Percentiles rank a stretch among this genome's conserved stretches.
Conservation (phyloP, 106 monocot species). For the Iris macrosiphon region DNA sequence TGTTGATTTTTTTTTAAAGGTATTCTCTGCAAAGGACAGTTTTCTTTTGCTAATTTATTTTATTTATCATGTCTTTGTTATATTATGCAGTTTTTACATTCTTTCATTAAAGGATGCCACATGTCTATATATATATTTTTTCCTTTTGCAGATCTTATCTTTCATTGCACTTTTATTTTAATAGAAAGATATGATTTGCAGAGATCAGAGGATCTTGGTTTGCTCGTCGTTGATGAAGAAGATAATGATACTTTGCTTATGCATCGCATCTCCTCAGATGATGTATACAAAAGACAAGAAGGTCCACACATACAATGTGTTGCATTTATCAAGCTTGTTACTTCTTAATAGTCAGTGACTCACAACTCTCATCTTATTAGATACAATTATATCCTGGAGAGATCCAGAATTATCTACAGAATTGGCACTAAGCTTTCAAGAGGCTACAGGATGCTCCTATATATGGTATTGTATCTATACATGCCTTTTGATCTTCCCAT, state of each 20-base stretch:
- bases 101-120: too few species aligned
- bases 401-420: slow-evolving; percentile 63
- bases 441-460: slow-evolving; percentile 78
- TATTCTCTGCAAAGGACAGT: too few species aligned
- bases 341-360: neutral
- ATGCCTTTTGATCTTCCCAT: too few species aligned
- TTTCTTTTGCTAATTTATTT: too few species aligned
- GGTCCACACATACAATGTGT: slow-evolving; percentile 35
- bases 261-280: slow-evolving; percentile 65
- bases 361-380: slow-evolving; percentile 18
- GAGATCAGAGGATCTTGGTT: slow-evolving; percentile 70
- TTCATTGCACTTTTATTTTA: neutral
- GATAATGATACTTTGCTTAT: slow-evolving; percentile 68
- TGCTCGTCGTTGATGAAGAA: slow-evolving; percentile 81
- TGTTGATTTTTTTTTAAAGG: too few species aligned
- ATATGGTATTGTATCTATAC: slow-evolving; percentile 47
- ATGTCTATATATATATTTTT: too few species aligned
- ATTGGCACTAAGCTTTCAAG: slow-evolving; percentile 87
- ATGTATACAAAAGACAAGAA: slow-evolving; percentile 83
- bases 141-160: too few species aligned
- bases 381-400: slow-evolving; percentile 86
- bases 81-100: too few species aligned
- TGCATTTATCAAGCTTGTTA: neutral
- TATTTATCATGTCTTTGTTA: too few species aligned
- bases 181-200: slow-evolving; percentile 17